Conservation (phyloP, 1,284 basidiomycete genomes). For the Afroboletus lepidellus region DNA sequence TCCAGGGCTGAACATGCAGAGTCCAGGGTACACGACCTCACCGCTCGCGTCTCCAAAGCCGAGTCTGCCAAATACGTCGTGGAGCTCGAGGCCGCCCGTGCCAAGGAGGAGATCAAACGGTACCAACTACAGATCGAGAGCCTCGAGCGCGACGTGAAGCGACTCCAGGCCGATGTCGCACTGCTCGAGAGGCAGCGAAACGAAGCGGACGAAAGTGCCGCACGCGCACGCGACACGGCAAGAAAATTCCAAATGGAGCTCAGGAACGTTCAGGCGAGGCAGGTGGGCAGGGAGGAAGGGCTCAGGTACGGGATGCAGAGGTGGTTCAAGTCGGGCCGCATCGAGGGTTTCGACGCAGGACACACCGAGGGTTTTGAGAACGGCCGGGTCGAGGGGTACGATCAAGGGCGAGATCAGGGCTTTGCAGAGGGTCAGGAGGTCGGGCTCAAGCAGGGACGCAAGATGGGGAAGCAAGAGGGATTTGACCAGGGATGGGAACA, state of each 20-base stretch:
- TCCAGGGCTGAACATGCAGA: slow-evolving; percentile 55
- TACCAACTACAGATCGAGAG: slow-evolving; percentile 50
- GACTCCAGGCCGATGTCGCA: slow-evolving; percentile 42
- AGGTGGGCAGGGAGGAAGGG: slow-evolving; percentile 46
- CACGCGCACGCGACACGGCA: slow-evolving; percentile 47
- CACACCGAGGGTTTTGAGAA: slow-evolving; percentile 43
- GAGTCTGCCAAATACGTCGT: slow-evolving; percentile 48
- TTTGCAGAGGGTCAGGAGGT: slow-evolving; percentile 40
- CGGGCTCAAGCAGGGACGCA: slow-evolving; percentile 44
- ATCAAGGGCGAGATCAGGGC: slow-evolving; percentile 43
- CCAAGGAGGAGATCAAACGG: slow-evolving; percentile 48
- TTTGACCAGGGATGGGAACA: slow-evolving; percentile 39
- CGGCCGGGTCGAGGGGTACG: slow-evolving; percentile 48
- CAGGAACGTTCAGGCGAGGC: slow-evolving; percentile 46
- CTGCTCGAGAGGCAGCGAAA: slow-evolving; percentile 45
- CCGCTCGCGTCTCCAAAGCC: slow-evolving; percentile 38
- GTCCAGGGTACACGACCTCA: slow-evolving; percentile 43
- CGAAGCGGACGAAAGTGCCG: slow-evolving; percentile 47
- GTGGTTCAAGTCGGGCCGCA: slow-evolving; percentile 42
- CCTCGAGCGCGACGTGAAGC: slow-evolving; percentile 48
- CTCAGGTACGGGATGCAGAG: slow-evolving; percentile 36
- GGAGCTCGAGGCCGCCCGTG: slow-evolving; percentile 46
- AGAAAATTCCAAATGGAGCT: slow-evolving; percentile 48
- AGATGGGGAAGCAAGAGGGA: slow-evolving; percentile 45
- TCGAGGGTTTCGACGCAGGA: slow-evolving; percentile 45